A percentile compares a stretch with the other conserved stretches of the same genome.
Conservation (phyloP, 257 asterid species). For the Jasminum sambac region DNA sequence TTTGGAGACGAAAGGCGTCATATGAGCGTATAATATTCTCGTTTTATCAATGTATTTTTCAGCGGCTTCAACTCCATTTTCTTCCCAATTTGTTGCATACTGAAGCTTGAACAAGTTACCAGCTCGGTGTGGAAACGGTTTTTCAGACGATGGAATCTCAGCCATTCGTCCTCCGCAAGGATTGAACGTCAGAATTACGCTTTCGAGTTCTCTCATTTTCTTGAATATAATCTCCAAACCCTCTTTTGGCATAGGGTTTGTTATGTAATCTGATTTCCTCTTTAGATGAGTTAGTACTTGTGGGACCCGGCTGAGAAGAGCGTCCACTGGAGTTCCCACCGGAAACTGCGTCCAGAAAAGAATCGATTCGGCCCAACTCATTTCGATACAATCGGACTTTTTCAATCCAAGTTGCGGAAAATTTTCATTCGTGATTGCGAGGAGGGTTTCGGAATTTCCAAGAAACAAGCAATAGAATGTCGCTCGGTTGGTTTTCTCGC, state of each 20-base stretch:
- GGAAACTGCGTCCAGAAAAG: conserved; percentile 26
- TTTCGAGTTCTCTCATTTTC: conserved; percentile 33
- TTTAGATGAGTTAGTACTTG: conserved; percentile 18
- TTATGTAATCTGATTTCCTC: conserved; percentile 39
- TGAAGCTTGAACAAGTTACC: conserved; percentile 14
- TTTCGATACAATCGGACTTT: conserved; percentile 24
- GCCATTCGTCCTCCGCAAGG: conserved; percentile 24
- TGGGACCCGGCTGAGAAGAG: conserved; percentile 28
- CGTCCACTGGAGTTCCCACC: conserved; percentile 15
- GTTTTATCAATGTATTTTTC: conserved; percentile 9
- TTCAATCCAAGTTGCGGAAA: conserved; percentile 31
- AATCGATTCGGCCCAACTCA: conserved; percentile 38
- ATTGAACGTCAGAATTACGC: conserved; percentile 10
- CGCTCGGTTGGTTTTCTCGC: conserved; percentile 12
- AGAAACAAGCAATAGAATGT: conserved; percentile 25
- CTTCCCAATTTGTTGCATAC: conserved; percentile 20
- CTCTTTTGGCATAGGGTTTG: conserved; percentile 29
- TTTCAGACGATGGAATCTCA: conserved; percentile 9
- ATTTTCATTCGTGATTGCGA: conserved; percentile 16
- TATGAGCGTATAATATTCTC: neutral
- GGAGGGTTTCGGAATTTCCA: conserved; percentile 29
- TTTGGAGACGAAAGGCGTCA: conserved; percentile 22
- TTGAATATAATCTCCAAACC: conserved; percentile 34
- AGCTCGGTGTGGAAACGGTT: conserved; percentile 18
- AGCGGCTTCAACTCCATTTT: conserved; percentile 3